These are phyloP conservation scores for Inonotus hispidus DNA, from an alignment of 1,284 basidiomycete genomes.

Conservation along the genomic window DNA sequence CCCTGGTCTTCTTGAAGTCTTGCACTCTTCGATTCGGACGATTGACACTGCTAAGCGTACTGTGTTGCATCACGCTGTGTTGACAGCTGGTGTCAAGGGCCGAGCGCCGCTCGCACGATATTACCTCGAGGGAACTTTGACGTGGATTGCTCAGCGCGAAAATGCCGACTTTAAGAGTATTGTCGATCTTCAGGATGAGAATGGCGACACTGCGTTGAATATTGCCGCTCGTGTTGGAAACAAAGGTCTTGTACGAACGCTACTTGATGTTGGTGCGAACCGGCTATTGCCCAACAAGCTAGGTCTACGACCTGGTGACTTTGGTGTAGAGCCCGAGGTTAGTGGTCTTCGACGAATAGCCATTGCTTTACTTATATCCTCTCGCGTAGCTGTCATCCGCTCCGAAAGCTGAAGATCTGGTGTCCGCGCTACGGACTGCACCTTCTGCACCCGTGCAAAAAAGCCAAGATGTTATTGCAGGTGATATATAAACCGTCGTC, in stretches of 20 bases:
- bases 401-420: constrained; percentile 68
- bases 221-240: constrained; percentile 95
- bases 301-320: constrained; percentile 89
- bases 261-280: constrained; percentile 93
- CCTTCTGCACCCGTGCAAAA: constrained; percentile 76
- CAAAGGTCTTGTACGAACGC: constrained; percentile 77
- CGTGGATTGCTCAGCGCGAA: constrained; percentile 73
- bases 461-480: constrained; percentile 85
- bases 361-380: constrained; percentile 5
- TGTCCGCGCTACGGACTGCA: constrained; percentile 63
- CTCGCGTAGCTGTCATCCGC: constrained; percentile 62
- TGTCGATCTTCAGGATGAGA: constrained; percentile 90
- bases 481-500: constrained; percentile 35
- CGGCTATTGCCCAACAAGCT: constrained; percentile 90
- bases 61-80: constrained; percentile 92
- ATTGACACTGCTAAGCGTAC: constrained; percentile 87
- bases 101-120: constrained; percentile 82
- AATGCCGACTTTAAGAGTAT: constrained; percentile 72
- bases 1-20: constrained; percentile 54
- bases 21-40: constrained; percentile 78
- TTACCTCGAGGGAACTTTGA: constrained; percentile 88
- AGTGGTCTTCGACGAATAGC: constrained; percentile 22
- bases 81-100: constrained; percentile 87
- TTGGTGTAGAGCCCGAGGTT: constrained; percentile 88
- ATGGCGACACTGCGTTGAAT: constrained; percentile 95